Evolutionary conservation across 371 early-diverging fungal species (phyloP).

Genomic region (Amoeboaphelidium protococcarum): DNA sequence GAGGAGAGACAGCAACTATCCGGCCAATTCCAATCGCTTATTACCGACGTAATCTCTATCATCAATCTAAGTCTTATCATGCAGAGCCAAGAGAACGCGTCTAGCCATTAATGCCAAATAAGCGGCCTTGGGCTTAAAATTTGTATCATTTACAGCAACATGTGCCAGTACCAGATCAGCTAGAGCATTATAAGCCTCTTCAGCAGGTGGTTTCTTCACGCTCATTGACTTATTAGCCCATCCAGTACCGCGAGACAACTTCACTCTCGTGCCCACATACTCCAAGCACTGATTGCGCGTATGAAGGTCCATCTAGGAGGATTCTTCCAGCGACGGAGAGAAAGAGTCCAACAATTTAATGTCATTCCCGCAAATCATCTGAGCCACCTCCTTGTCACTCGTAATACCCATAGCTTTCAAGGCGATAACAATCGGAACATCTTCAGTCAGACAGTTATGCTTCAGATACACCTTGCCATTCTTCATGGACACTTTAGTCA

Average conservation of each 20-base stretch:
- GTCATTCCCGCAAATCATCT: slow-evolving; percentile 71
- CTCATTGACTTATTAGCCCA: background rate
- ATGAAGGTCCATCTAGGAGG: slow-evolving; percentile 30
- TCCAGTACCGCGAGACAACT: slow-evolving; percentile 17
- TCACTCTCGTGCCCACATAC: slow-evolving; percentile 56
- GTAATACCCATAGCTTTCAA: slow-evolving; percentile 74
- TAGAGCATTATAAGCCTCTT: slow-evolving; percentile 77
- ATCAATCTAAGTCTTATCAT: slow-evolving; percentile 56
- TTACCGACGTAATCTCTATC: slow-evolving; percentile 99
- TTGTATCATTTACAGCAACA: slow-evolving; percentile 61
- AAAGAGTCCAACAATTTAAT: slow-evolving; percentile 54
- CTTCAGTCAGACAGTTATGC: slow-evolving; percentile 72
- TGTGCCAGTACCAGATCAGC: slow-evolving; percentile 85
- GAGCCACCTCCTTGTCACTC: slow-evolving; percentile 85
- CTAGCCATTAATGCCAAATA: slow-evolving; percentile 96
- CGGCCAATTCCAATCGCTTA: slow-evolving; percentile 98
- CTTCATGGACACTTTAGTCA: slow-evolving; percentile 65
- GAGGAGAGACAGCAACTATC: slow-evolving; percentile 83
- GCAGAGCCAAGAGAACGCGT: slow-evolving; percentile 64
- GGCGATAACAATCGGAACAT: slow-evolving; percentile 49
- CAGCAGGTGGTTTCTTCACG: slow-evolving; percentile 16
- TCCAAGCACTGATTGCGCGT: slow-evolving; percentile 83
- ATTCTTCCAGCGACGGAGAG: slow-evolving; percentile 71
- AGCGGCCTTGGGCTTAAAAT: slow-evolving; percentile 79
- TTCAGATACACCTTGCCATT: slow-evolving; percentile 55